Conservation (phyloP, 306 rosid genomes). For the Lablab purpureus region DNA sequence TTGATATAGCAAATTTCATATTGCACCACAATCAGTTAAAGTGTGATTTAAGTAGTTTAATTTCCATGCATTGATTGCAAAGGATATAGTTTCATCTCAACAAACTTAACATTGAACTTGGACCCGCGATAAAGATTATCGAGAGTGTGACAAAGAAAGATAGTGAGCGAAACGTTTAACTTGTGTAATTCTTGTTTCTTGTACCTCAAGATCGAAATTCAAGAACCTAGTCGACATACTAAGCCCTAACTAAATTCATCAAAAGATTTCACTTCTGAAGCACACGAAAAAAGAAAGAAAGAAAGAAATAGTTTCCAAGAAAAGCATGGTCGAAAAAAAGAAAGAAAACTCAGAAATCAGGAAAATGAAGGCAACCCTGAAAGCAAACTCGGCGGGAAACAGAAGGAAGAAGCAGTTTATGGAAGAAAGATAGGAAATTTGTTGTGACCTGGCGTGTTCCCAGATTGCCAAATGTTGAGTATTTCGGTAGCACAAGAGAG, state of each 20-base stretch:
- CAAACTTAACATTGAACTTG: conserved; percentile 30
- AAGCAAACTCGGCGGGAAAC: not conserved
- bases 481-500: conserved; percentile 53
- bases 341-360: not conserved
- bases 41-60: no score
- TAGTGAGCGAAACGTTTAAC: no score
- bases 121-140: no score
- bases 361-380: conserved; percentile 39
- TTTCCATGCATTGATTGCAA: not conserved
- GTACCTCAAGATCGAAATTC: not conserved
- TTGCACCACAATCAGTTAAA: no score
- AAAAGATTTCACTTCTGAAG: no score
- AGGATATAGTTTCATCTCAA: conserved; percentile 26
- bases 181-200: not conserved
- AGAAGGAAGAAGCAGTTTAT: not conserved
- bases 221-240: no score
- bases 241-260: not conserved
- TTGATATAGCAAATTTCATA: no score
- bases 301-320: conserved; percentile 13
- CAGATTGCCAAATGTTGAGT: no score
- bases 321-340: conserved; percentile 19
- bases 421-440: conserved; percentile 20
- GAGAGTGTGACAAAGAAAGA: no score
- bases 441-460: conserved; percentile 42
- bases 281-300: conserved; percentile 50